Conservation (phyloP, 257 asterid species). For the Plectranthus barbatus region DNA sequence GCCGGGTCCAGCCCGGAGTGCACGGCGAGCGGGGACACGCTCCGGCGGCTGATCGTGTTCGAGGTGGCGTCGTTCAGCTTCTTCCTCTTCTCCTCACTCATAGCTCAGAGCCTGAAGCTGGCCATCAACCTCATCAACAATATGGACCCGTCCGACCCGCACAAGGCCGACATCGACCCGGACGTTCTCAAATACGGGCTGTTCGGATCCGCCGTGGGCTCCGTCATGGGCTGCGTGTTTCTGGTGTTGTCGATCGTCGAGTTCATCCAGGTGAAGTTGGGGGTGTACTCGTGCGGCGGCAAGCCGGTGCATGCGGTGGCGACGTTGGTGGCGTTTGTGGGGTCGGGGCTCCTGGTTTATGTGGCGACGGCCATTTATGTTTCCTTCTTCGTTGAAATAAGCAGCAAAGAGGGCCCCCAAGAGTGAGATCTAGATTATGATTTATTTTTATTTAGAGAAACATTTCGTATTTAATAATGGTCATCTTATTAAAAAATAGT, state of each 20-base stretch:
- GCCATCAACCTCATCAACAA: no score
- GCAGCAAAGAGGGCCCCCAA: background rate
- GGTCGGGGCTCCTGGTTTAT: constrained; percentile 8
- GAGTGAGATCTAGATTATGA: background rate
- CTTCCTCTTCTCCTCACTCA: constrained; percentile 11
- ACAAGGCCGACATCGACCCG: background rate
- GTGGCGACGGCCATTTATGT: constrained; percentile 5
- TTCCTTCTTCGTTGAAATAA: constrained; percentile 8
- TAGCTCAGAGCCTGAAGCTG: no score
- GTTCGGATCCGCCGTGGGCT: no score
- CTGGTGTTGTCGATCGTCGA: background rate
- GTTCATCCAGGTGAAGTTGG: constrained; percentile 6
- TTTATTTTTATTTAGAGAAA: no score
- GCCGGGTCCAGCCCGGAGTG: no score
- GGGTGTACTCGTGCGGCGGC: constrained; percentile 8
- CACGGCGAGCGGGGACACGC: no score
- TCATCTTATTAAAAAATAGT: no score
- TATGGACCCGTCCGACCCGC: background rate
- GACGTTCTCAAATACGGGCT: no score
- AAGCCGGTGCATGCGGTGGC: background rate
- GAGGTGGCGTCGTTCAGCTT: no score
- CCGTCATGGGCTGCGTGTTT: constrained; percentile 3
- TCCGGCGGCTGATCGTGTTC: no score
- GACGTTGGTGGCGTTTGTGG: background rate
- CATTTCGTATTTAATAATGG: no score